A percentile compares a stretch with the other conserved stretches of the same genome.
phyloP scores from a whole-genome alignment of 1,284 basidiomycete genomes.

The Tylopilus microsporus region DNA sequence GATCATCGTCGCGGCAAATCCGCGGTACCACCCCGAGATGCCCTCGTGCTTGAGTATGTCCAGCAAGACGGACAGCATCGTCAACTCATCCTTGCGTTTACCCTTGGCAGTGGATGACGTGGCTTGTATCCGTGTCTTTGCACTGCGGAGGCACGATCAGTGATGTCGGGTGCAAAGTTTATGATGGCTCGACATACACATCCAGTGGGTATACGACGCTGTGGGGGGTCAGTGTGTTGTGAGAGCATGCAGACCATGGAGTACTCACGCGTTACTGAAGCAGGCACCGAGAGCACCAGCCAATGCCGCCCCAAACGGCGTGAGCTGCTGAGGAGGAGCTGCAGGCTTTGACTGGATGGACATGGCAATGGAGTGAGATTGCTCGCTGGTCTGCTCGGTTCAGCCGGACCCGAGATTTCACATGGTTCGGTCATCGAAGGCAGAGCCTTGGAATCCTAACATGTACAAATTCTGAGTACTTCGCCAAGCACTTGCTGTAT shows the following conservation, averaged over 20 bases:
- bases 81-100: conserved; percentile 52
- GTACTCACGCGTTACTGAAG: conserved; percentile 82
- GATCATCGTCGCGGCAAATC: conserved; percentile 96
- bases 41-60: conserved; percentile 79
- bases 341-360: conserved; percentile 28
- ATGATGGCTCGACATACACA: conserved; percentile 52
- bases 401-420: conserved; percentile 15
- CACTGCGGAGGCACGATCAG: conserved; percentile 42
- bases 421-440: conserved; percentile 16
- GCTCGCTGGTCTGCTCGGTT: conserved; percentile 1
- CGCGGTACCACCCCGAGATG: conserved; percentile 79
- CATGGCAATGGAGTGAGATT: conserved; percentile 16
- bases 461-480: conserved; percentile 17
- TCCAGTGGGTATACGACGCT: conserved; percentile 95
- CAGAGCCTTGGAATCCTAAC: conserved; percentile 19
- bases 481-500: too few species aligned
- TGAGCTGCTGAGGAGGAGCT: conserved; percentile 48
- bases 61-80: conserved; percentile 62
- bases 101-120: conserved; percentile 42
- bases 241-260: conserved; percentile 20
- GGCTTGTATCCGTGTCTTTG: conserved; percentile 95
- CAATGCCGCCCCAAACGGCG: conserved; percentile 88
- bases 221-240: conserved; percentile 13
- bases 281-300: conserved; percentile 93
- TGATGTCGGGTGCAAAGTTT: too few species aligned